Conservation (phyloP, 148 eudicot genomes). For the Diospyros lotus region DNA sequence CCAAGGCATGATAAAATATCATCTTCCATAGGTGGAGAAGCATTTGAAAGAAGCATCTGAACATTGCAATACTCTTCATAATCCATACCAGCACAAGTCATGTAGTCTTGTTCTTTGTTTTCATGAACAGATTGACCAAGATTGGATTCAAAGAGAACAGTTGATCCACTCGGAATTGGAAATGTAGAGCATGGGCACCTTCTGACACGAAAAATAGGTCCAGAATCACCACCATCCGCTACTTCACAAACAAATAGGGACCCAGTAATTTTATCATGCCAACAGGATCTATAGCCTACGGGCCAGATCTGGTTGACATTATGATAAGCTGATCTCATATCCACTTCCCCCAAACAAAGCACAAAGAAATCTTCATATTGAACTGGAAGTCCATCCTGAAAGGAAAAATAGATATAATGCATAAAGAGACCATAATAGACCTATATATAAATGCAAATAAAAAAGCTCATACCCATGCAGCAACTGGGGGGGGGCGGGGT, state of each 20-base stretch:
- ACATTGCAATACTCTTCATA: constrained; percentile 44
- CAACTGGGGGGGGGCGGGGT: neutral
- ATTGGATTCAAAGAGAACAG: constrained; percentile 31
- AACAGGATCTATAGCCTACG: constrained; percentile 64
- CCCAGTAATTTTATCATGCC: constrained; percentile 79
- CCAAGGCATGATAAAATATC: constrained; percentile 46
- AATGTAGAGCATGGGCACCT: constrained; percentile 51
- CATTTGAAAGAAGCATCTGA: constrained; percentile 45
- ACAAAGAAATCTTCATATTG: constrained; percentile 70
- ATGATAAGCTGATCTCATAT: constrained; percentile 53
- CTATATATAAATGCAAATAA: neutral
- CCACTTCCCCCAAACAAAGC: constrained; percentile 57
- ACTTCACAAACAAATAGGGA: constrained; percentile 63
- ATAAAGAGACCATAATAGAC: constrained; percentile 2
- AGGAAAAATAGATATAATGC: constrained; percentile 10
- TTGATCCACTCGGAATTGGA: constrained; percentile 55
- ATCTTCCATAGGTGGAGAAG: constrained; percentile 41
- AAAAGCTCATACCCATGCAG: neutral
- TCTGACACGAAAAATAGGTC: constrained; percentile 50
- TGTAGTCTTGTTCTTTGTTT: constrained; percentile 18
- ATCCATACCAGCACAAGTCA: constrained; percentile 10
- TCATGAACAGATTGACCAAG: constrained; percentile 17
- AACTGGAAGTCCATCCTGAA: constrained; percentile 63
- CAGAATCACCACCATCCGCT: constrained; percentile 57
- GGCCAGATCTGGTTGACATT: constrained; percentile 54